phyloP scores from a whole-genome alignment of 345 rosid species.

The Linum usitatissimum region DNA sequence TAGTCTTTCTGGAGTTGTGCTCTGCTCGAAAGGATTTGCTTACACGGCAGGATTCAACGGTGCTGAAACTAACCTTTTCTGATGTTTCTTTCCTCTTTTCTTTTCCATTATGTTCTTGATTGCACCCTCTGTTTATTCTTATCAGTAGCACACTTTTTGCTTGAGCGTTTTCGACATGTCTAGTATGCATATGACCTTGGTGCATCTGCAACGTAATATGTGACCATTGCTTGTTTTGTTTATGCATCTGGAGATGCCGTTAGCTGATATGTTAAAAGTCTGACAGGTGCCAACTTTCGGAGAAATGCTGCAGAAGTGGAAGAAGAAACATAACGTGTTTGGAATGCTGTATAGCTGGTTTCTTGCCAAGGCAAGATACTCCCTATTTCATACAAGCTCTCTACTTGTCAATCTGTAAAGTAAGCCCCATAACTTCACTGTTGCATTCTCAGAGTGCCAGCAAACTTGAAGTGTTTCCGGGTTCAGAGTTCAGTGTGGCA shows the following conservation, averaged over 20 bases:
- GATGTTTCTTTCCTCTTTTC: neutral
- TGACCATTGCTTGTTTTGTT: neutral
- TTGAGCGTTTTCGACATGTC: neutral
- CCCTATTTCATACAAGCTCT: neutral
- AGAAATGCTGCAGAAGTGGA: conserved; percentile 91
- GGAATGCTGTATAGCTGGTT: conserved; percentile 93
- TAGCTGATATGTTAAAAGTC: conserved; percentile 7
- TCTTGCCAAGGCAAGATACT: conserved; percentile 73
- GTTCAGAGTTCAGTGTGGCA: conserved; percentile 89
- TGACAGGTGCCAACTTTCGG: conserved; percentile 76
- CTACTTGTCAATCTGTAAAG: neutral
- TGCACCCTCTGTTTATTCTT: neutral
- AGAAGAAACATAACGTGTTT: conserved; percentile 72
- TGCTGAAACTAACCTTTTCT: conserved; percentile 13
- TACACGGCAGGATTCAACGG: conserved; percentile 72
- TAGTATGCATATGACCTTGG: neutral
- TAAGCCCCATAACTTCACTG: neutral
- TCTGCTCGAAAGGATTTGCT: conserved; percentile 69
- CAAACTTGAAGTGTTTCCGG: conserved; percentile 78
- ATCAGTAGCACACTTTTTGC: neutral
- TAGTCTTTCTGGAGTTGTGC: conserved; percentile 87
- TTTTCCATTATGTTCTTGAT: neutral
- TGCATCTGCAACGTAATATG: neutral
- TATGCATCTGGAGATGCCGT: neutral
- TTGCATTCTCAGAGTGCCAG: conserved; percentile 49